Percentiles rank a stretch among this genome's conserved stretches.
These are phyloP conservation scores for Calonectria honghensis DNA, from an alignment of 2,329 filamentous ascomycete genomes.

Conservation along the genomic window DNA sequence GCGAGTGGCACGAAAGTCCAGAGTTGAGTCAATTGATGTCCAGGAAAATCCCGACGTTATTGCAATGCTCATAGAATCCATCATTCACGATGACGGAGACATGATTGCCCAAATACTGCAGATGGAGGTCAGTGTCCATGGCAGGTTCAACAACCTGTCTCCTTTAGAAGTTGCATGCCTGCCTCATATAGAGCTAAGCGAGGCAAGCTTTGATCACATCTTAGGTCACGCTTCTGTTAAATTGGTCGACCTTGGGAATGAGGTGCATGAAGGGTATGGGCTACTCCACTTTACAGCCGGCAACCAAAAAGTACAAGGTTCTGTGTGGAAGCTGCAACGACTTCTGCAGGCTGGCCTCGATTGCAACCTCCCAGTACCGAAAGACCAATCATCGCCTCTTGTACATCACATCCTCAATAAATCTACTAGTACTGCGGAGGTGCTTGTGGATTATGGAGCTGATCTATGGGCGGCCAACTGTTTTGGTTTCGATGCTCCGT, in stretches of 20 bases:
- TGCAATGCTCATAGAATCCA: background rate
- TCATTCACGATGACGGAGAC: constrained; percentile 8
- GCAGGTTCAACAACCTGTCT: background rate
- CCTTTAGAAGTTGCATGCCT: constrained; percentile 6
- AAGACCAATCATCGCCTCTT: background rate
- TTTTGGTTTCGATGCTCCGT: background rate
- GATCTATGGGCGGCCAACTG: background rate
- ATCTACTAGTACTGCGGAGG: background rate
- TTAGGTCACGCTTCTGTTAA: background rate
- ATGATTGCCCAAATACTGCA: constrained; percentile 3
- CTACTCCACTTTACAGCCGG: constrained; percentile 2
- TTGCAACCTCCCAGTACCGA: background rate
- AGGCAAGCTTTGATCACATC: background rate
- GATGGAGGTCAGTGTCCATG: constrained; percentile 1
- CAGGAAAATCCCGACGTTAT: background rate
- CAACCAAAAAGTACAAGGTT: constrained; percentile 2
- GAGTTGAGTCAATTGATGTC: background rate
- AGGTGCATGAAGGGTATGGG: background rate
- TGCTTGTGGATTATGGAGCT: background rate
- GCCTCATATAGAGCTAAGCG: background rate
- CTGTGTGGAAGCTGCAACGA: constrained; percentile 4
- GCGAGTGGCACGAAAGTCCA: background rate
- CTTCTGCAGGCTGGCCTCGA: constrained; percentile 13
- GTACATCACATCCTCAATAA: background rate
- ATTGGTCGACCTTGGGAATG: background rate